A percentile compares a stretch with the other conserved stretches of the same genome.
Evolutionary conservation across 2,329 filamentous ascomycete genomes (phyloP).

Genomic region (Scedosporium minutisporum): DNA sequence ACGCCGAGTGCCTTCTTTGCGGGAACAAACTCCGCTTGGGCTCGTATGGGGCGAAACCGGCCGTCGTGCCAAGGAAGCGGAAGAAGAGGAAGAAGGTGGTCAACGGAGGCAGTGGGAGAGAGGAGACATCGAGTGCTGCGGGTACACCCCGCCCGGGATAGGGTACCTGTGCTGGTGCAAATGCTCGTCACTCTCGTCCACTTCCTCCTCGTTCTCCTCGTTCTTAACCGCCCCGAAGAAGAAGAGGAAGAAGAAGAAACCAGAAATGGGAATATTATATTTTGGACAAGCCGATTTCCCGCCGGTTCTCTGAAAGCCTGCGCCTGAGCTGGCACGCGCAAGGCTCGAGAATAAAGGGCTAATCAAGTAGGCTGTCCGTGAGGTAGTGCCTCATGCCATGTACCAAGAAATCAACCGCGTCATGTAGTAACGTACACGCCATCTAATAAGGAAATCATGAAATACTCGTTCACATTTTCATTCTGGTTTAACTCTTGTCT

Average conservation of each 20-base stretch:
- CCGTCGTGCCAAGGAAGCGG: constrained; percentile 62
- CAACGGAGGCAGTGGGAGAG: constrained; percentile 37
- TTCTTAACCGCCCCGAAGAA: not conserved
- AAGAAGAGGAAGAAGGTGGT: constrained; percentile 64
- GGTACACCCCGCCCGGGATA: constrained; percentile 43
- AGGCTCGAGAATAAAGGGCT: too few species aligned
- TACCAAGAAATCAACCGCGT: not conserved
- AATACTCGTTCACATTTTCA: too few species aligned
- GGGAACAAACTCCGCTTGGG: constrained; percentile 70
- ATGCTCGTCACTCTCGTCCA: not conserved
- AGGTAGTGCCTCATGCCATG: not conserved
- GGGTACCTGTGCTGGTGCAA: not conserved
- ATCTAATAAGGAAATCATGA: too few species aligned
- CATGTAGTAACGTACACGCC: too few species aligned
- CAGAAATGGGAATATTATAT: not conserved
- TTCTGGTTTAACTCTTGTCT: too few species aligned
- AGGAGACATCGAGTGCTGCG: constrained; percentile 49
- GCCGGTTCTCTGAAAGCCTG: too few species aligned
- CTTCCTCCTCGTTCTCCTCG: not conserved
- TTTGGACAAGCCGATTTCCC: not conserved
- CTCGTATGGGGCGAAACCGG: constrained; percentile 65
- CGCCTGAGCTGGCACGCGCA: too few species aligned
- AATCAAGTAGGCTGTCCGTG: not conserved
- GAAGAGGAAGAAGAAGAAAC: not conserved
- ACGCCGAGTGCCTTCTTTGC: constrained; percentile 71